Evolutionary conservation across 306 rosid species (phyloP), one percentile per base, ranked within the genome.

Genomic region (Medicago truncatula): DNA sequence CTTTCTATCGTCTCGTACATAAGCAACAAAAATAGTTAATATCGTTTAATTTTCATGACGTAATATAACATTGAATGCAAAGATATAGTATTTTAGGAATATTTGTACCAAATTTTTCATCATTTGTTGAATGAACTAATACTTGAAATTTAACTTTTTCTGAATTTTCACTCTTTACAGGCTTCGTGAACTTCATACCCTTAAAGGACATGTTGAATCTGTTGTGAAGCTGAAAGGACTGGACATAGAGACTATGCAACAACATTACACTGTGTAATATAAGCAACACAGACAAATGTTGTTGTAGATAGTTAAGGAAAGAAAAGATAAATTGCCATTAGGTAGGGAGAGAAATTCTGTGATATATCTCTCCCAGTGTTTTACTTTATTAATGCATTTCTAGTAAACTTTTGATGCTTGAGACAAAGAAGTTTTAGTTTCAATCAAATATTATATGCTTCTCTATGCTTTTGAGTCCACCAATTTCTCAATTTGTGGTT

Each of bases 161-260:
- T 20, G 3, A 13, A 18, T 28, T 49, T 18, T 36, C 43, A 20
- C 43, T 49, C 3, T 72, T 63, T 75, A 31, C 69, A 96, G 99
- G 90, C 98, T 96, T 78, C 97, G 99, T 1, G 99, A 96, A 89
- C 97, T 90, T 70, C 88, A 79, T 87, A 96, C 99, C 0, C 98
- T 96, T 54, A 96, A 96, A 82, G 99, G 99, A 74, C 99, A 95
- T 34, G 99, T 95, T 6, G 99, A 95, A 84, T 95, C 99, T 5
- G 99, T 95, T 78, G 97, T 88, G 85, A 95, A 95, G 93, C 93
- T 95, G 64, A 95, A 95, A 71, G 99, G 99, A 6, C 69, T 95
- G 36, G 99, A 95, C 86, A 88, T 95, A 64, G 99, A 95, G 23
- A 86, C 97, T 23, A 95, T 88, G 81, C 97, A 96, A 82, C 98